Evolutionary conservation across 805 yeast genomes (phyloP).

Genomic region (Ogataea populi-albae): DNA sequence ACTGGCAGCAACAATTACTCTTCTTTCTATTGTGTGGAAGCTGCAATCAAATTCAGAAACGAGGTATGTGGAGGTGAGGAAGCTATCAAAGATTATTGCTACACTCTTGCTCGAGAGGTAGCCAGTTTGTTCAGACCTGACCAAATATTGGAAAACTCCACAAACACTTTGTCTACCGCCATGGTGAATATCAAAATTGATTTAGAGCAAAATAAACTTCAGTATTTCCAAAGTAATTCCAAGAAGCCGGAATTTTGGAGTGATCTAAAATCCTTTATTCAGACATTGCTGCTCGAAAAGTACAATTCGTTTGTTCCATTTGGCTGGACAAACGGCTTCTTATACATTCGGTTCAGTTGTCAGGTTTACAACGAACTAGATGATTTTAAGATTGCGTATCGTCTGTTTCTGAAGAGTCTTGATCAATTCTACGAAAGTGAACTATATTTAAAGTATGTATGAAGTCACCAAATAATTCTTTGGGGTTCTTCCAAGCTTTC

Average conservation of each 20-base stretch:
- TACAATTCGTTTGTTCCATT: conserved; percentile 50
- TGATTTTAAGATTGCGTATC: conserved; percentile 51
- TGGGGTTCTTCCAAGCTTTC: conserved; percentile 56
- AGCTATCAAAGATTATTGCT: conserved; percentile 46
- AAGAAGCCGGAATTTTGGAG: conserved; percentile 6
- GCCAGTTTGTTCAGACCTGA: conserved; percentile 41
- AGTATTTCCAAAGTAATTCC: conserved; percentile 5
- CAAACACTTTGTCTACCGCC: conserved; percentile 36
- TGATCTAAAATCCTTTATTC: conserved; percentile 18
- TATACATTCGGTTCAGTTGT: conserved; percentile 54
- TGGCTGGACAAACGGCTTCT: conserved; percentile 37
- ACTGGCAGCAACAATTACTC: conserved; percentile 51
- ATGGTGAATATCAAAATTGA: conserved; percentile 46
- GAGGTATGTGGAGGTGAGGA: conserved; percentile 61
- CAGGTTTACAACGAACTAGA: conserved; percentile 56
- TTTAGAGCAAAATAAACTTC: conserved; percentile 7
- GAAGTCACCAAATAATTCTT: conserved; percentile 80
- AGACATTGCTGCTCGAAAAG: conserved; percentile 23
- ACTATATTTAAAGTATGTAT: conserved; percentile 1
- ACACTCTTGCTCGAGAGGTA: conserved; percentile 42
- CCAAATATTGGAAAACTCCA: conserved; percentile 35
- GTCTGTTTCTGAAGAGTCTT: conserved; percentile 35
- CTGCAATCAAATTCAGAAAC: conserved; percentile 53
- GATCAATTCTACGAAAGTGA: conserved; percentile 20
- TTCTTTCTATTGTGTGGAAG: conserved; percentile 38